Base-by-base conservation (phyloP, 805 yeast species). In the Zygosaccharomyces bailii region DNA sequence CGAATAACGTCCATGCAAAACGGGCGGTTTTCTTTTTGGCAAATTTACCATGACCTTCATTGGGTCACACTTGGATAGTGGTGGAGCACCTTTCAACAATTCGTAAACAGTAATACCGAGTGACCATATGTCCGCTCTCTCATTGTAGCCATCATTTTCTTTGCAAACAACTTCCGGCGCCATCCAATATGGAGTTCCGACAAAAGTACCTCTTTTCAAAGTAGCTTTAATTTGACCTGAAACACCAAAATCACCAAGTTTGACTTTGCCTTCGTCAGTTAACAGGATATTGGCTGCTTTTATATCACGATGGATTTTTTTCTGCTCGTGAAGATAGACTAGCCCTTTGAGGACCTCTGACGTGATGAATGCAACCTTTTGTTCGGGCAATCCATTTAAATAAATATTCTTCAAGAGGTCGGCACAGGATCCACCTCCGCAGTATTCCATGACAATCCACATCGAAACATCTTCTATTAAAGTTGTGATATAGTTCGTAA, bases 101-200 rank as follows among this genome's bases (percentile, higher is more conserved):
- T 93, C 99, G 56, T 86, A 84, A 1, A 86, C 80, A 0, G 98
- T 90, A 41, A 93, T 91, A 0, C 99, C 99, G 17, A 89, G 70
- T 0, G 96, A 88, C 99, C 99, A 93, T 42, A 93, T 86, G 60
- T 93, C 99, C 1, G 89, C 96, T 57, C 84, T 86, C 50, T 82
- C 85, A 58, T 86, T 76, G 63, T 93, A 89, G 0, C 93, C 95
- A 7, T 67, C 62, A 36, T 64, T 59, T 46, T 53, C 55, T 34
- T 53, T 50, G 14, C 71, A 62, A 34, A 93, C 84, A n/a, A 91
- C 85, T 62, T 93, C 99, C 0, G 99, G 99, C 0, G 99, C 99
- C 98, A 91, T 90, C 97, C 97, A 90, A 65, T 79, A 87, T 10
- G 97, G 96, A 0, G 97, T 89, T 1, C 98, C 98, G 42, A 89